Conservation (phyloP, 345 rosid genomes). For the Syzygium oleosum region DNA sequence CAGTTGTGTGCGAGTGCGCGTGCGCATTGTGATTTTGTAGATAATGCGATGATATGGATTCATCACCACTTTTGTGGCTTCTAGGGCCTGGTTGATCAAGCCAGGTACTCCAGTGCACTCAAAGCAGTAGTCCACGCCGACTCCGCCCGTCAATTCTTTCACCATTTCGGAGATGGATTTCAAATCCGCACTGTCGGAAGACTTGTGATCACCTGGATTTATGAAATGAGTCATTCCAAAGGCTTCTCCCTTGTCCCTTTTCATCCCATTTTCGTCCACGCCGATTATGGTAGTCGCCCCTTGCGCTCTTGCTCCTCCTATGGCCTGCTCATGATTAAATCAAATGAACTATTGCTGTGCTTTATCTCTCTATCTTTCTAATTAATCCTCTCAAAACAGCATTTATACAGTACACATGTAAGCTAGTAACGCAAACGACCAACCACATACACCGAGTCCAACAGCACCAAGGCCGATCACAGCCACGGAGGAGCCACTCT, state of each 20-base stretch:
- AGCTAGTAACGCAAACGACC: background rate
- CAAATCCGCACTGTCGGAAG: background rate
- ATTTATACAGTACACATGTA: background rate
- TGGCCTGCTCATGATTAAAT: conserved; percentile 17
- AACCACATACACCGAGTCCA: conserved; percentile 42
- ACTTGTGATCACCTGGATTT: conserved; percentile 26
- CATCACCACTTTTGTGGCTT: conserved; percentile 34
- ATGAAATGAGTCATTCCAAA: conserved; percentile 60
- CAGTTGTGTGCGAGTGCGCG: background rate
- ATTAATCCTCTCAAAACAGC: background rate
- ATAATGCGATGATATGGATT: background rate
- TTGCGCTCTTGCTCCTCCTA: conserved; percentile 46
- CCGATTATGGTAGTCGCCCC: conserved; percentile 60
- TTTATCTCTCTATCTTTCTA: background rate
- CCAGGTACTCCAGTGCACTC: conserved; percentile 41
- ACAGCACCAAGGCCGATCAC: conserved; percentile 72
- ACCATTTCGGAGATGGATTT: conserved; percentile 27
- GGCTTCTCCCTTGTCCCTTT: conserved; percentile 16
- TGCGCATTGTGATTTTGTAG: background rate
- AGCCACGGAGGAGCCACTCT: conserved; percentile 46
- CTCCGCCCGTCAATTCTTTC: conserved; percentile 31
- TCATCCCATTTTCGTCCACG: conserved; percentile 36
- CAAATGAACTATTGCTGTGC: background rate
- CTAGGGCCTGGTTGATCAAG: conserved; percentile 38
- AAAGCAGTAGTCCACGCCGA: conserved; percentile 58